Evolutionary conservation across 1,284 basidiomycete genomes (phyloP).

Genomic region (Chalciporus piperatoides): DNA sequence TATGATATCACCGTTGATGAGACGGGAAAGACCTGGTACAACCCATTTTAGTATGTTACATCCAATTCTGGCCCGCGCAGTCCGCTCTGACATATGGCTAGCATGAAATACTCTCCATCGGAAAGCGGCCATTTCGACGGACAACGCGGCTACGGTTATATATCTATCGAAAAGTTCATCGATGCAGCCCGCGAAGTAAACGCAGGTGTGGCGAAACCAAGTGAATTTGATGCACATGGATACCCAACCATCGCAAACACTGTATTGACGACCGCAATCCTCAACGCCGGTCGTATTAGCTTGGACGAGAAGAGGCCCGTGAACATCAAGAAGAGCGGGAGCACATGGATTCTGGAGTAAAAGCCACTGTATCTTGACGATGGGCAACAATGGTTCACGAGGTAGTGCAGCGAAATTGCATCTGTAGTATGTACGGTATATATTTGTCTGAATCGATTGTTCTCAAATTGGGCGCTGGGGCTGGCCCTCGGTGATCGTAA

Average conservation of each 20-base stretch:
- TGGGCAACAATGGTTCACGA: conserved; percentile 3
- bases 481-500: too few relatives aligned
- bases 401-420: neutral
- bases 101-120: conserved; percentile 92
- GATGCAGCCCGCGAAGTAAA: conserved; percentile 78
- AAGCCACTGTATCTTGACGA: neutral
- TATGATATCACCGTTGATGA: conserved; percentile 87
- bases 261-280: conserved; percentile 86
- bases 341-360: conserved; percentile 69
- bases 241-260: conserved; percentile 88
- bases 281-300: conserved; percentile 86
- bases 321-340: conserved; percentile 63
- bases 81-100: conserved; percentile 30
- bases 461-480: neutral
- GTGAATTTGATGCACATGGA: conserved; percentile 75
- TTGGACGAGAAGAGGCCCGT: conserved; percentile 85
- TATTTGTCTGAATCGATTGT: neutral
- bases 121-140: conserved; percentile 91
- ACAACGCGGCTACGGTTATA: conserved; percentile 86
- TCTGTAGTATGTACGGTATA: neutral
- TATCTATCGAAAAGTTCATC: conserved; percentile 91
- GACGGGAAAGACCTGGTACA: conserved; percentile 77
- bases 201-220: conserved; percentile 58
- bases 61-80: neutral
- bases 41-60: conserved; percentile 81